Evolutionary conservation across 164 flowering plant genomes (phyloP).

Genomic region (Vitis vinifera): ASM3070453v1 NC_081808.1:25666001-25666500

Average conservation of each 20-base stretch:
- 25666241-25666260: conserved; percentile 94
- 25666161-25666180: conserved; percentile 72
- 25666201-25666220: conserved; percentile 61
- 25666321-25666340: conserved; percentile 86
- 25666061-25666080: conserved; percentile 97
- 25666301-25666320: conserved; percentile 98
- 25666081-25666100: conserved; percentile 74
- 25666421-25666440: neutral
- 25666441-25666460: neutral
- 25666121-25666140: conserved; percentile 68
- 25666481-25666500: too few species aligned
- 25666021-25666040: conserved; percentile 79
- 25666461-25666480: neutral
- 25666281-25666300: conserved; percentile 96
- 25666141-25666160: conserved; percentile 56
- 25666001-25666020: conserved; percentile 90
- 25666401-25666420: conserved; percentile 66
- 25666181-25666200: conserved; percentile 31
- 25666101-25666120: conserved; percentile 97
- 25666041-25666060: conserved; percentile 89
- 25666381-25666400: conserved; percentile 84
- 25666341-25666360: conserved; percentile 93
- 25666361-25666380: conserved; percentile 98
- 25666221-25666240: conserved; percentile 77
- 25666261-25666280: conserved; percentile 95